These are phyloP conservation scores for Mycena maculata DNA, from an alignment of 768 basidiomycete species.

Conservation along the genomic window DNA sequence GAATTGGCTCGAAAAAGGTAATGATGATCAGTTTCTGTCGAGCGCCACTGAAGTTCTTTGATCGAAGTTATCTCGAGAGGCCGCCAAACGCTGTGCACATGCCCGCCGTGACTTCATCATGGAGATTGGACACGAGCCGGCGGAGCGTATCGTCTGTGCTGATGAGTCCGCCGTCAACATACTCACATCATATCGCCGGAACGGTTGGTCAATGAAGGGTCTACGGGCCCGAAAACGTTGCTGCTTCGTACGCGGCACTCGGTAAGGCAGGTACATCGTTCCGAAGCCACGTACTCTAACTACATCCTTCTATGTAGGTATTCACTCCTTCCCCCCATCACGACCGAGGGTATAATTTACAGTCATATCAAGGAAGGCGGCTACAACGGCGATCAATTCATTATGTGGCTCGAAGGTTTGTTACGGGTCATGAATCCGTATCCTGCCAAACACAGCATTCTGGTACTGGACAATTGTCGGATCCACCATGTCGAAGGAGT, in stretches of 20 bases:
- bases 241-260: slow-evolving; percentile 28
- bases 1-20: too few relatives aligned
- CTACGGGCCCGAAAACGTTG: slow-evolving; percentile 23
- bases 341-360: slow-evolving; percentile 33
- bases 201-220: slow-evolving; percentile 27
- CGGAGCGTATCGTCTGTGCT: slow-evolving; percentile 30
- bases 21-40: too few relatives aligned
- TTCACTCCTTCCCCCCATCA: slow-evolving; percentile 34
- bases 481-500: too few relatives aligned
- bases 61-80: slow-evolving; percentile 10
- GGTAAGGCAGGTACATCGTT: slow-evolving; percentile 14
- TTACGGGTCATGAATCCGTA: too few relatives aligned
- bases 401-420: neutral
- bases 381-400: slow-evolving; percentile 32
- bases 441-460: neutral
- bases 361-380: slow-evolving; percentile 29
- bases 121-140: slow-evolving; percentile 26
- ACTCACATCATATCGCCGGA: slow-evolving; percentile 31
- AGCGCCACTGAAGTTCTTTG: too few relatives aligned
- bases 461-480: too few relatives aligned
- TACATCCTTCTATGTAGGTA: slow-evolving; percentile 28
- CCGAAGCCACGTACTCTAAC: too few relatives aligned
- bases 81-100: slow-evolving; percentile 21
- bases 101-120: slow-evolving; percentile 16
- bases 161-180: too few relatives aligned